Evolutionary conservation across 805 yeast species (phyloP), one percentile per base, ranked within the genome.

Genomic region (Barnettozyma salicaria): DNA sequence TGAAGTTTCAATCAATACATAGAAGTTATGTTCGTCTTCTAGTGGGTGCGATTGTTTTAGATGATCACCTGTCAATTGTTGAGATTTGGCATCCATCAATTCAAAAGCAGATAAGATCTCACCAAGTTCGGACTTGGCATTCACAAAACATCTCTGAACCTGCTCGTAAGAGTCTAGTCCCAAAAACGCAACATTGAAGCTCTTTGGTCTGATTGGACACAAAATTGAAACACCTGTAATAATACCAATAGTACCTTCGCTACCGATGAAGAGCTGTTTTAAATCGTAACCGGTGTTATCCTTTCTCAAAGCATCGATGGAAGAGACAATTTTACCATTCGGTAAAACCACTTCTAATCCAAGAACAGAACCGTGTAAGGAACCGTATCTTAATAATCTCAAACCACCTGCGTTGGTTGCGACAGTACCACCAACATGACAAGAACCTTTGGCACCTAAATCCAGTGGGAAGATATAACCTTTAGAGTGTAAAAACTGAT

Each of bases 341-440:
- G 97, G 83, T 50, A 89, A 65, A n/a, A 89, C 97, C 11, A 78
- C 96, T 63, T 89, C 97, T 39, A 89, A 66, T 1, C 97, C 97
- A 32, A 89, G 65, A 0, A 89, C 95, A 17, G 87, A 67, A 4
- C 97, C 97, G 55, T 90, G 97, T 47, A 89, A 71, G 6, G 95
- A 85, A 3, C 97, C 97, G 57, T 87, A 89, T 49, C 95, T 72
- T 43, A 89, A 63, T 34, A 89, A 67, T 55, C 97, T 69, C 50
- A 89, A 70, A 1, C 97, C 97, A 55, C 97, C 97, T 5, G 97
- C 97, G 58, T 90, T 90, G 14, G 96, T 87, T 14, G 96, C 95
- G 30, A 87, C 90, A 37, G 80, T 84, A 47, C 97, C 97, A 49
- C 97, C 97, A 44, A 90, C 80, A 50, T 86, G 95, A 58, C 97